Evolutionary conservation across 495 filamentous ascomycete genomes (phyloP).

Genomic region (Hypoxylon crocopeplum): DNA sequence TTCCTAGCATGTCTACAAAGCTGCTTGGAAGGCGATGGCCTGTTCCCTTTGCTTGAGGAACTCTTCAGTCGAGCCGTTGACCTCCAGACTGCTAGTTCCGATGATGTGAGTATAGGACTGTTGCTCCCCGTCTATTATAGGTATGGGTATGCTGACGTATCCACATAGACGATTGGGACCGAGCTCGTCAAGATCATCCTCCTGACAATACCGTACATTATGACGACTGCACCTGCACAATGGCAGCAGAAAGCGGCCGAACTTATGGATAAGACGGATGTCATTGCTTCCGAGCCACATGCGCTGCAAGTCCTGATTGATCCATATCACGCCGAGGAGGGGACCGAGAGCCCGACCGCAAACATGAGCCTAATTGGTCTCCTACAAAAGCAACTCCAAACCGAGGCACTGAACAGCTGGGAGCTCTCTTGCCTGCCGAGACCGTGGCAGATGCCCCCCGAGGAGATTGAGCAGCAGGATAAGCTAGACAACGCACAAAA

Average conservation of each 20-base stretch:
- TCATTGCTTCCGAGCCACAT: slow-evolving; percentile 85
- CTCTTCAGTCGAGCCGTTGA: slow-evolving; percentile 84
- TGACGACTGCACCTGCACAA: slow-evolving; percentile 70
- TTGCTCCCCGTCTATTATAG: neutral
- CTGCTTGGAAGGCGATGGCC: slow-evolving; percentile 79
- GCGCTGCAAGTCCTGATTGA: slow-evolving; percentile 83
- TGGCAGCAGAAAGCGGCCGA: slow-evolving; percentile 72
- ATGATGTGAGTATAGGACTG: slow-evolving; percentile 71
- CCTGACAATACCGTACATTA: slow-evolving; percentile 88
- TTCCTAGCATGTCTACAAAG: slow-evolving; percentile 84
- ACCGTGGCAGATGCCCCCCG: slow-evolving; percentile 71
- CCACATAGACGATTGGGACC: slow-evolving; percentile 69
- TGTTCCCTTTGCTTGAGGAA: slow-evolving; percentile 85
- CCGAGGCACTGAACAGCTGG: slow-evolving; percentile 74
- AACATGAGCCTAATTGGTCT: slow-evolving; percentile 74
- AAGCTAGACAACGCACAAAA: slow-evolving; percentile 68
- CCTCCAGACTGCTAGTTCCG: slow-evolving; percentile 86
- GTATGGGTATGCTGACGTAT: slow-evolving; percentile 4
- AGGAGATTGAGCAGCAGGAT: slow-evolving; percentile 57
- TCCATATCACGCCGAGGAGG: slow-evolving; percentile 69
- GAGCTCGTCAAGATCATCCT: slow-evolving; percentile 96
- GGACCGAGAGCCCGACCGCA: slow-evolving; percentile 44
- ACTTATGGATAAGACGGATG: slow-evolving; percentile 90
- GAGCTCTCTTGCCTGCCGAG: slow-evolving; percentile 80
- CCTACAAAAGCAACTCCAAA: slow-evolving; percentile 83